Evolutionary conservation across 1,284 basidiomycete species (phyloP).

Genomic region (Somion occarium): DNA sequence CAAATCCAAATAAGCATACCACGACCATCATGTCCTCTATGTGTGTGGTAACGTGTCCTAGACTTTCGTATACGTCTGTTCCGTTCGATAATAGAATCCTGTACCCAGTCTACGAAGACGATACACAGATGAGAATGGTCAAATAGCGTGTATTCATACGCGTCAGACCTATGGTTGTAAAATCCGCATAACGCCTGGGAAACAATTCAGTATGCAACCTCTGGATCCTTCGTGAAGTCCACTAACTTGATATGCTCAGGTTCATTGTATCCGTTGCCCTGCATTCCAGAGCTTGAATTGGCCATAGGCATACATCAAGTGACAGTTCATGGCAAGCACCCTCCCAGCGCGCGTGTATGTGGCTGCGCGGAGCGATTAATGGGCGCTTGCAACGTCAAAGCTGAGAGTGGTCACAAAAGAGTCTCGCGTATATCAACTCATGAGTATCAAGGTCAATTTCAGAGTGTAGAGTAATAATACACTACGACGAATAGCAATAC

Average conservation of each 20-base stretch:
- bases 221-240: constrained; percentile 7
- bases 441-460: no score
- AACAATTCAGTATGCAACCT: neutral
- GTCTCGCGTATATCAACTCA: no score
- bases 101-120: constrained; percentile 80
- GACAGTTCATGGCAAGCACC: neutral
- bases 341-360: neutral
- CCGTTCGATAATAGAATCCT: constrained; percentile 87
- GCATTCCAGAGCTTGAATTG: constrained; percentile 9
- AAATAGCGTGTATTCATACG: neutral
- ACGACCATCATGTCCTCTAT: constrained; percentile 48
- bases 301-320: neutral
- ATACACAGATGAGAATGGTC: constrained; percentile 16
- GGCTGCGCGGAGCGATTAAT: neutral
- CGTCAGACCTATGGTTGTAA: constrained; percentile 68
- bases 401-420: no score
- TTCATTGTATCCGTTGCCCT: constrained; percentile 22
- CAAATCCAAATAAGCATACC: constrained; percentile 57
- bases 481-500: no score
- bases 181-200: constrained; percentile 76
- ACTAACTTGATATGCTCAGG: constrained; percentile 27
- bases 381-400: neutral
- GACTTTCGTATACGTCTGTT: constrained; percentile 65
- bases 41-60: constrained; percentile 41
- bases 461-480: no score